Conservation (phyloP, 495 filamentous ascomycete species). For the Cercophora samala region DNA sequence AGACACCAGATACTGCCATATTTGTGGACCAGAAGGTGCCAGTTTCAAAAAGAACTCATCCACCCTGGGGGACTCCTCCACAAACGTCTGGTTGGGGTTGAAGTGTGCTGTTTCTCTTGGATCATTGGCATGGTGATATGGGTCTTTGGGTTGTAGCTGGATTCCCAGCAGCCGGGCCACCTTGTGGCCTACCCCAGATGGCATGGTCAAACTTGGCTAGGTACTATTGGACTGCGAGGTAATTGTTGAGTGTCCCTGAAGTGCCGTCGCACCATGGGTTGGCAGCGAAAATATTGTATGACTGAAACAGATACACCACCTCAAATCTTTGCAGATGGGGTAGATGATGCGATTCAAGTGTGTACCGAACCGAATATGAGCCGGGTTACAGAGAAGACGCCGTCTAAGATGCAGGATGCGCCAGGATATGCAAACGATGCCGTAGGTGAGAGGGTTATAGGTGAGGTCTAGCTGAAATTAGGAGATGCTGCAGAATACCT, state of each 20-base stretch:
- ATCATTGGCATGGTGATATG: slow-evolving; percentile 54
- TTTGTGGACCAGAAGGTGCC: slow-evolving; percentile 53
- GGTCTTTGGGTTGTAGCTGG: slow-evolving; percentile 67
- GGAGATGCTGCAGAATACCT: background rate
- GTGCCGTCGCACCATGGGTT: background rate
- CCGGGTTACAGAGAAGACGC: background rate
- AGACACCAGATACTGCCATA: slow-evolving; percentile 57
- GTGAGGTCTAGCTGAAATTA: background rate
- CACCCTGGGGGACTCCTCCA: slow-evolving; percentile 76
- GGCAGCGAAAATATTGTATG: background rate
- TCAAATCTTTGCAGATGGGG: background rate
- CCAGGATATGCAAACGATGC: background rate
- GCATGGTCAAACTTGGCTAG: no score
- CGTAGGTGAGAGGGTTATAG: background rate
- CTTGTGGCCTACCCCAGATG: slow-evolving; percentile 61
- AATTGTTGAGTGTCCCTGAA: background rate
- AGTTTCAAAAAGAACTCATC: slow-evolving; percentile 66
- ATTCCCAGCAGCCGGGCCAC: slow-evolving; percentile 83
- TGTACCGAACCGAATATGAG: background rate
- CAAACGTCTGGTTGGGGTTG: slow-evolving; percentile 70
- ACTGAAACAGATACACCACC: background rate
- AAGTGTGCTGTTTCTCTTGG: slow-evolving; percentile 80
- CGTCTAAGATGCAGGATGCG: background rate
- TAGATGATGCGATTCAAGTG: background rate
- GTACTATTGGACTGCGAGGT: no score